Base-by-base conservation (phyloP, 345 rosid species). In the Salix caprea region DNA sequence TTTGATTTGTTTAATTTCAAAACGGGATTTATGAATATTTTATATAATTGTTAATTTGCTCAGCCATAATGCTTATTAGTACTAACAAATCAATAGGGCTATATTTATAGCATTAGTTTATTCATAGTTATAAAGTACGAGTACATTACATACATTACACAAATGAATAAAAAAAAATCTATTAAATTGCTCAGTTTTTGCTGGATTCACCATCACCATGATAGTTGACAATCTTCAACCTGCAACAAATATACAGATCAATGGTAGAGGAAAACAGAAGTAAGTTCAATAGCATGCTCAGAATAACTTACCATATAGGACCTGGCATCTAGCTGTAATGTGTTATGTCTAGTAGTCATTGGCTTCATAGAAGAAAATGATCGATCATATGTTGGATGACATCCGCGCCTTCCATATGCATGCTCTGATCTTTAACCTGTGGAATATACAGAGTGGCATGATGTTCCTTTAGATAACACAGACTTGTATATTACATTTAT, bases 331-430 rank as follows among this genome's bases (percentile, higher is more conserved):
- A 50, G 67, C 67, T 37, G 34, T 54, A 36, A 46, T 62, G 16
- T 36, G 62, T 67, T 56, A 39, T 18, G 39, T n/a, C 12, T 36
- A 69, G 26, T 4, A 73, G 70, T 23, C 15, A 4, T 52, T 34
- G 52, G 28, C 32, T 67, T 83, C 85, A 94, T 26, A 81, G 81
- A 60, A 84, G 90, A 77, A 94, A 90, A 84, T 89, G 94, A 84
- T 92, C 94, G 6, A 94, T 89, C 80, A 92, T 87, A 78, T 94
- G 97, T 56, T 90, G 90, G 82, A 91, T 89, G 72, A 92, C 97
- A 77, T 94, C 97, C 66, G 93, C 92, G 50, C 98, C 98, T 80
- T 94, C 98, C 72, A 78, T 91, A 79, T 92, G 97, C 84, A 86
- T 37, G 36, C 13, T 69, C 67, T 90, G 85, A 76, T 90, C 90